phyloP scores from a whole-genome alignment of 768 basidiomycete species.

The Leccinellum rugosiceps region DNA sequence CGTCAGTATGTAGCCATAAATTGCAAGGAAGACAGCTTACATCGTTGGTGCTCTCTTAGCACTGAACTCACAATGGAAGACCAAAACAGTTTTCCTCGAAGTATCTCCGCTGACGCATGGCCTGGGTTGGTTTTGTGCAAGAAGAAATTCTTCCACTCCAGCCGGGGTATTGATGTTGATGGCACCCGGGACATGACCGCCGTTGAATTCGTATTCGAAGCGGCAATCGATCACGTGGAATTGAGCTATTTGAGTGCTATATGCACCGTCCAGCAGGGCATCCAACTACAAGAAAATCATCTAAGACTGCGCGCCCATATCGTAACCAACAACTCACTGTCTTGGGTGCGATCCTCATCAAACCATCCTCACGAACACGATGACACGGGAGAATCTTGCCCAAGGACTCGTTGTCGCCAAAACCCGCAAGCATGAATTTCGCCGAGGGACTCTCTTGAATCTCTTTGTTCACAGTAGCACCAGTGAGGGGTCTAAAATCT shows the following conservation, averaged over 20 bases:
- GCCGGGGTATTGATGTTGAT: conserved; percentile 84
- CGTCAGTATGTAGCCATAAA: conserved; percentile 4
- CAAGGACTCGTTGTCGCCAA: conserved; percentile 88
- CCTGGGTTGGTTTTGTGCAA: conserved; percentile 58
- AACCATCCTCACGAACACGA: conserved; percentile 88
- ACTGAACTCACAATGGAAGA: conserved; percentile 99
- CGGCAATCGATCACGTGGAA: conserved; percentile 93
- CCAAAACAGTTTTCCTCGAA: conserved; percentile 73
- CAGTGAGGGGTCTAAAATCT: conserved; percentile 73
- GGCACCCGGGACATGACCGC: conserved; percentile 90
- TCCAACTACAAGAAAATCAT: conserved; percentile 54
- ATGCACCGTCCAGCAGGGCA: conserved; percentile 72
- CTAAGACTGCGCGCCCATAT: neutral
- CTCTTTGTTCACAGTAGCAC: conserved; percentile 44
- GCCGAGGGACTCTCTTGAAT: conserved; percentile 56
- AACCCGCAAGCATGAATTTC: conserved; percentile 61
- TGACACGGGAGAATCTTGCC: conserved; percentile 96
- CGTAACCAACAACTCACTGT: conserved; percentile 55
- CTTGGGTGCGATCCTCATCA: conserved; percentile 81
- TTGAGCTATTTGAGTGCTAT: conserved; percentile 56
- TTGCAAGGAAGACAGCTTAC: conserved; percentile 44
- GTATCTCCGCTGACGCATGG: conserved; percentile 74
- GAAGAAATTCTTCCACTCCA: conserved; percentile 77
- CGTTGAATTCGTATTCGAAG: conserved; percentile 94
- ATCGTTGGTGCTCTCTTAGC: conserved; percentile 94